Base-by-base conservation (phyloP, 371 early-diverging fungal species). In the Syncephalastrum contaminatum region DNA sequence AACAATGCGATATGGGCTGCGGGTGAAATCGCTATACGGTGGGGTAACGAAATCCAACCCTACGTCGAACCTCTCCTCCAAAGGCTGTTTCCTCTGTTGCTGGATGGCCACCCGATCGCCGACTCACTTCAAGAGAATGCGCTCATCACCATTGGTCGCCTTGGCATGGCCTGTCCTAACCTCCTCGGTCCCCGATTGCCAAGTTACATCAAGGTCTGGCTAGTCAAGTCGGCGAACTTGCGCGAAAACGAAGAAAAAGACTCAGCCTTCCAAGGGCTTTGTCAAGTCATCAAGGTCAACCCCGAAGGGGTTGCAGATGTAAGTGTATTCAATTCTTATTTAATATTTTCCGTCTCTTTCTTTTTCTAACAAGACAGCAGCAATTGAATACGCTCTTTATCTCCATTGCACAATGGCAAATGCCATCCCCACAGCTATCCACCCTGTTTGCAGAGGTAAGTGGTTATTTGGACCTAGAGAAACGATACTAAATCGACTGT, bases 1-100 rank as follows among this genome's bases (percentile, higher is more conserved):
- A 98, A 95, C 70, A 98, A 98, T 66, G 97, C 96, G 1, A 82
- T 89, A 8, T 98, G 98, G 98, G 91, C 97, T 1, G 85, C 85
- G 1, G 98, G 97, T 25, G 98, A 98, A 77, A 90, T 97, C 54
- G 88, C 95, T 3, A 71, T 95, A 20, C 84, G 91, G 69, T 85
- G 82, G 54, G 75, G 69, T 6, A 54, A 6, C 15, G 85, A 79
- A 16, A 87, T 89, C 70, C 69, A 78, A 55, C 72, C 67, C 7
- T 93, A 84, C 70, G 80, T 91, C 7, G 70, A 77, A 39, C 84
- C 87, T 8, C 65, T 96, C 36, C 66, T 94, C 21, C 80, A 85
- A 62, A 78, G 85, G 8, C 69, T 95, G 54, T 77, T 94, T 19
- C 87, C 86, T 19, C 67, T 94, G 57, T 72, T 96, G 41, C 77